Evolutionary conservation across 495 filamentous ascomycete species (phyloP).

Genomic region (Pyrenopolyporus hunteri): DNA sequence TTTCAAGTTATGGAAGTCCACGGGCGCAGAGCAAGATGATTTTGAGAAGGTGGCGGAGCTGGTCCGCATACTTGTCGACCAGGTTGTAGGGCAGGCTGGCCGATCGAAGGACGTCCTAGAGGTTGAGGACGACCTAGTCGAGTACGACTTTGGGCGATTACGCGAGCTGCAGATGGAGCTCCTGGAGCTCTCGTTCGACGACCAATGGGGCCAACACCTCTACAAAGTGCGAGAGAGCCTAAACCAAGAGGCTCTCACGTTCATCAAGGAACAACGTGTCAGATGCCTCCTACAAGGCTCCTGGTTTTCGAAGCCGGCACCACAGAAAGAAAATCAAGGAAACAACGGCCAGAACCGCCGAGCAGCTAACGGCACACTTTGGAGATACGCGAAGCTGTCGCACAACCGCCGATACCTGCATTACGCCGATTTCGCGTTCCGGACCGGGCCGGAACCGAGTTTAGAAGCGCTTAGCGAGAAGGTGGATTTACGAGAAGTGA

Average conservation of each 20-base stretch:
- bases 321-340: slow-evolving; percentile 48
- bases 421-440: slow-evolving; percentile 82
- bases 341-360: slow-evolving; percentile 45
- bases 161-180: slow-evolving; percentile 95
- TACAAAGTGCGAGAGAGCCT: slow-evolving; percentile 90
- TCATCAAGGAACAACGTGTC: slow-evolving; percentile 95
- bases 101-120: slow-evolving; percentile 86
- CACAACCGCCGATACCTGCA: slow-evolving; percentile 92
- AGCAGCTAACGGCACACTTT: slow-evolving; percentile 55
- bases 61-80: slow-evolving; percentile 87
- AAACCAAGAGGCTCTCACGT: slow-evolving; percentile 89
- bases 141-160: slow-evolving; percentile 77
- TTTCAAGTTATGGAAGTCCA: slow-evolving; percentile 89
- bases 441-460: slow-evolving; percentile 67
- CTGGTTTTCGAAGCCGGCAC: slow-evolving; percentile 77
- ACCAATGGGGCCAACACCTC: slow-evolving; percentile 90
- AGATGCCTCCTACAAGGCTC: slow-evolving; percentile 87
- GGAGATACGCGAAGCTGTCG: slow-evolving; percentile 86
- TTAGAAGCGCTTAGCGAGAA: slow-evolving; percentile 80
- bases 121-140: slow-evolving; percentile 84
- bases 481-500: slow-evolving; percentile 86
- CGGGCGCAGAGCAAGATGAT: slow-evolving; percentile 81
- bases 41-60: slow-evolving; percentile 92
- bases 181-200: slow-evolving; percentile 87
- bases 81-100: slow-evolving; percentile 82